A percentile compares a stretch with the other conserved stretches of the same genome.
Evolutionary conservation across 768 basidiomycete genomes (phyloP).

Genomic region (Leccinum barrowsii): DNA sequence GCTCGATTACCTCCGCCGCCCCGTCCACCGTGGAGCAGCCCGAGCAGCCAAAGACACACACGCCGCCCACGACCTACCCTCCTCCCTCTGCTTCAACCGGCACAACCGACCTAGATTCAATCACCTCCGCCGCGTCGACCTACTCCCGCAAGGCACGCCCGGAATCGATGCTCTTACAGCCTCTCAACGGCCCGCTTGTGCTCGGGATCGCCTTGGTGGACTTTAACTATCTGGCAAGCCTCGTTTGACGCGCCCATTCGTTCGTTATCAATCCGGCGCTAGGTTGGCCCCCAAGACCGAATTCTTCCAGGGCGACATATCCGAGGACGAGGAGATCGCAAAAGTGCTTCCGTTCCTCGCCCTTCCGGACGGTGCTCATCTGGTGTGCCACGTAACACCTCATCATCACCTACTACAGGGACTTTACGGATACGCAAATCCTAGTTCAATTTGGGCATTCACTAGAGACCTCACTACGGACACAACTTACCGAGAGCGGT

Average conservation of each 20-base stretch:
- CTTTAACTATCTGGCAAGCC: conserved; percentile 84
- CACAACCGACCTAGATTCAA: conserved; percentile 52
- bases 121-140: conserved; percentile 57
- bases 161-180: conserved; percentile 69
- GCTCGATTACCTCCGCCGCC: conserved; percentile 49
- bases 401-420: conserved; percentile 39
- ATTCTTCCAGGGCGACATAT: conserved; percentile 71
- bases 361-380: conserved; percentile 93
- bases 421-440: conserved; percentile 85
- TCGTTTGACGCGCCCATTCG: not conserved
- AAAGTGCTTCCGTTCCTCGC: conserved; percentile 93
- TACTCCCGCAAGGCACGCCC: conserved; percentile 67
- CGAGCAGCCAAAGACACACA: conserved; percentile 36
- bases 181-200: conserved; percentile 55
- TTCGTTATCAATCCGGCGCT: conserved; percentile 16
- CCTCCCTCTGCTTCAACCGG: conserved; percentile 41
- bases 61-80: conserved; percentile 39
- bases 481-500: conserved; percentile 86
- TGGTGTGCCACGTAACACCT: conserved; percentile 43
- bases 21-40: conserved; percentile 40
- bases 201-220: conserved; percentile 91
- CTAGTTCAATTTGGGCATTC: conserved; percentile 84
- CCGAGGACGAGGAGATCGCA: conserved; percentile 79
- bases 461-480: conserved; percentile 69
- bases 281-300: conserved; percentile 93